A percentile compares a stretch with the other conserved stretches of the same genome.
These are phyloP conservation scores for Sporisorium graminicola DNA, from an alignment of 1,284 basidiomycete genomes.

Conservation along the genomic window DNA sequence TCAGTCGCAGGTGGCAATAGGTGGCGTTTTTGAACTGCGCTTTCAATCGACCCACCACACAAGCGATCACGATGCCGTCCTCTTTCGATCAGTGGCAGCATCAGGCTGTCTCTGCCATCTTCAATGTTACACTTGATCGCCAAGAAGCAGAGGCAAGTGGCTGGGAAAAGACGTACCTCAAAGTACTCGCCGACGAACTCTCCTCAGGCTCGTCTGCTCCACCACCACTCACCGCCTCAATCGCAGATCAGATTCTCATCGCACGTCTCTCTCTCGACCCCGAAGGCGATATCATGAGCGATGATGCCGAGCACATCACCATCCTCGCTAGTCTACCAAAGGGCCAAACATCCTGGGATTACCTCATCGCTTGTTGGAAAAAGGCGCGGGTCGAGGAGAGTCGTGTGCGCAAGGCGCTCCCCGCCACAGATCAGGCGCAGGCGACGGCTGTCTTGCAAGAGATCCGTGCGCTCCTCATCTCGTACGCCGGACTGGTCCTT, in stretches of 20 bases:
- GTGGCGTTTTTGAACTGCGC: background rate
- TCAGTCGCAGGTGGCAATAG: background rate
- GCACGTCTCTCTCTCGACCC: slow-evolving; percentile 87
- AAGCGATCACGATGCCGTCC: slow-evolving; percentile 22
- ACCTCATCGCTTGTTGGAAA: slow-evolving; percentile 91
- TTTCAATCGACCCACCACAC: background rate
- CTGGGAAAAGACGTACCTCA: slow-evolving; percentile 86
- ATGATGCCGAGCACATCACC: slow-evolving; percentile 83
- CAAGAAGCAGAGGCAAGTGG: slow-evolving; percentile 78
- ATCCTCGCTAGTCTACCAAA: slow-evolving; percentile 83
- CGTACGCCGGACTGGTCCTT: slow-evolving; percentile 88
- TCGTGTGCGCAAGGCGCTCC: slow-evolving; percentile 71
- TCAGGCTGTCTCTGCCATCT: slow-evolving; percentile 77
- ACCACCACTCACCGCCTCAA: slow-evolving; percentile 52
- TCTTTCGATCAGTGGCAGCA: slow-evolving; percentile 77
- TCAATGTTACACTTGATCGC: slow-evolving; percentile 86
- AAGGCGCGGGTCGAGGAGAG: slow-evolving; percentile 48
- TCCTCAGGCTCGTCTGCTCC: slow-evolving; percentile 74
- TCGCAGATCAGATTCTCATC: slow-evolving; percentile 85
- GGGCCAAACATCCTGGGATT: slow-evolving; percentile 88
- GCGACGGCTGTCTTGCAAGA: slow-evolving; percentile 40
- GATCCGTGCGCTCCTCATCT: slow-evolving; percentile 77
- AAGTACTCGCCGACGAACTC: slow-evolving; percentile 80
- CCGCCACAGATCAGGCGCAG: slow-evolving; percentile 78
- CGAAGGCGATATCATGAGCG: slow-evolving; percentile 78